Evolutionary conservation across 148 eudicot genomes (phyloP).

Genomic region (Rhododendron griersonianum): DNA sequence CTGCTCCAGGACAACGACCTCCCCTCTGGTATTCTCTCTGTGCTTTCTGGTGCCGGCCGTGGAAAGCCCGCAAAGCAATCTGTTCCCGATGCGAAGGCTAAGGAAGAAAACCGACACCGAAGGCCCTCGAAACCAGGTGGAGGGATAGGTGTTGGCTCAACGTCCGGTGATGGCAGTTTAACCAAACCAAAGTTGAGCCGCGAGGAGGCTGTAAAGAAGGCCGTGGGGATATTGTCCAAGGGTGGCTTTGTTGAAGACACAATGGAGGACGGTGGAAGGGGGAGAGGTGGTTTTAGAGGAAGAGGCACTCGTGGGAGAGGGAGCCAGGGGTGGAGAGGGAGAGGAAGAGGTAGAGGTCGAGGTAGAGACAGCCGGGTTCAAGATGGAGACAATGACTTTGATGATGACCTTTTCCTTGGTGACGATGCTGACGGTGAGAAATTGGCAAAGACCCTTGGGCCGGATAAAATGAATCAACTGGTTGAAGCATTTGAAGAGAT

Average conservation of each 20-base stretch:
- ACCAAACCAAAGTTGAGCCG: constrained; percentile 21
- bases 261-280: constrained; percentile 12
- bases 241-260: constrained; percentile 4
- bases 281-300: constrained; percentile 29
- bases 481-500: constrained; percentile 63
- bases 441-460: constrained; percentile 56
- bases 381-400: constrained; percentile 30
- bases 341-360: neutral
- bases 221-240: constrained; percentile 15
- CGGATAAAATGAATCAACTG: constrained; percentile 45
- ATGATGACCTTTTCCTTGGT: constrained; percentile 20
- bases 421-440: constrained; percentile 55
- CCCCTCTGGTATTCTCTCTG: constrained; percentile 27
- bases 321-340: constrained; percentile 10
- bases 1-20: constrained; percentile 26
- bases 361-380: neutral
- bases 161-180: neutral
- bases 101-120: constrained; percentile 57
- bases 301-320: constrained; percentile 30
- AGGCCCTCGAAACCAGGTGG: constrained; percentile 18
- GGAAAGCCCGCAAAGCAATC: constrained; percentile 29
- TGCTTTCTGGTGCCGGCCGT: constrained; percentile 53
- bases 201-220: constrained; percentile 35
- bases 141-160: neutral
- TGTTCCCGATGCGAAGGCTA: constrained; percentile 13